Evolutionary conservation across 1,284 basidiomycete genomes (phyloP).

Genomic region (Trichosporon coremiiforme): DNA sequence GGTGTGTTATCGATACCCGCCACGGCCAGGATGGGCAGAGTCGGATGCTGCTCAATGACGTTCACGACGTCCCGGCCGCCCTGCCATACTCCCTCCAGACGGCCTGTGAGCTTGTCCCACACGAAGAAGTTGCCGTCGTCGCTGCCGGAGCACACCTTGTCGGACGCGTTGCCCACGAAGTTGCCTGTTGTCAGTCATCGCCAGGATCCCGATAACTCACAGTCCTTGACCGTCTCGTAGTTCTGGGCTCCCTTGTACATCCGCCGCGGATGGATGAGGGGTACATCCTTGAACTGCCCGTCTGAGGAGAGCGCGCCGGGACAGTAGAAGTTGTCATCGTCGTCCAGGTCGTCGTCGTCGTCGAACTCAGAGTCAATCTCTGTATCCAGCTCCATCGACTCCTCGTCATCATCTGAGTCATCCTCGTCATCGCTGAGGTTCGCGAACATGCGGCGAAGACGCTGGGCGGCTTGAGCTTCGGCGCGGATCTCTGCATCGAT

Average conservation of each 20-base stretch:
- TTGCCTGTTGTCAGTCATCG: constrained; percentile 63
- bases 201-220: constrained; percentile 58
- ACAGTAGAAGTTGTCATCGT: constrained; percentile 28
- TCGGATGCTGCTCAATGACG: constrained; percentile 78
- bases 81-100: constrained; percentile 74
- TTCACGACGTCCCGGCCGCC: constrained; percentile 83
- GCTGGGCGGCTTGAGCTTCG: constrained; percentile 20
- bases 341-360: constrained; percentile 34
- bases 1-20: constrained; percentile 87
- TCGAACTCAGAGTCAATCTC: constrained; percentile 44
- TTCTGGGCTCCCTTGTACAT: constrained; percentile 77
- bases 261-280: constrained; percentile 68
- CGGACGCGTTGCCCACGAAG: constrained; percentile 75
- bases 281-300: constrained; percentile 54
- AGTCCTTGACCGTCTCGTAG: constrained; percentile 85
- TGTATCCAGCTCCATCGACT: constrained; percentile 32
- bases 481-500: constrained; percentile 20
- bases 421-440: constrained; percentile 36
- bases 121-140: constrained; percentile 78
- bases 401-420: constrained; percentile 41
- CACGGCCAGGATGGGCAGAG: constrained; percentile 74
- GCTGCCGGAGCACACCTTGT: constrained; percentile 80
- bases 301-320: constrained; percentile 28
- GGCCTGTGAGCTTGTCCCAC: constrained; percentile 72
- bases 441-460: neutral